Conservation (phyloP, 1,284 basidiomycete species). For the Apiotrichum siamense region DNA sequence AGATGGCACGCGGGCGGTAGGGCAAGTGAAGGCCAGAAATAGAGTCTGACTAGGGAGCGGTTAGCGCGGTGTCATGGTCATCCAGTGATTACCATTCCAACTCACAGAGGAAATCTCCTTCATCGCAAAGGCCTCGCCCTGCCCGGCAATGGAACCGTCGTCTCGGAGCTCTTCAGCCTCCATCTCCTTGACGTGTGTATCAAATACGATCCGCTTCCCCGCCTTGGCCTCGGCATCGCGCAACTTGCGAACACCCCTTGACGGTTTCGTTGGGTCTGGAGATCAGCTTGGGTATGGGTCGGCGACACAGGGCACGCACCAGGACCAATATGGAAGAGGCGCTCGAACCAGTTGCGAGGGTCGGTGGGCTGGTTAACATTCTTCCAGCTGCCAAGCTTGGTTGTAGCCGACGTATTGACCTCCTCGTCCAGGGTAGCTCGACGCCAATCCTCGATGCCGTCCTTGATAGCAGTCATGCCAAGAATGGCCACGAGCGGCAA, state of each 20-base stretch:
- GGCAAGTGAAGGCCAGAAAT: slow-evolving; percentile 6
- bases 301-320: slow-evolving; percentile 9
- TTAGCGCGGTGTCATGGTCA: slow-evolving; percentile 4
- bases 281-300: neutral
- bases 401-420: slow-evolving; percentile 43
- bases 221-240: slow-evolving; percentile 68
- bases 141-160: neutral
- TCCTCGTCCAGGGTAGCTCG: slow-evolving; percentile 79
- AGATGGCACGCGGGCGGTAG: slow-evolving; percentile 13
- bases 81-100: too few relatives aligned
- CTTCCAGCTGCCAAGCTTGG: slow-evolving; percentile 68
- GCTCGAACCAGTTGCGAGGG: slow-evolving; percentile 67
- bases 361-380: slow-evolving; percentile 85
- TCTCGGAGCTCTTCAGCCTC: slow-evolving; percentile 26
- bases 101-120: slow-evolving; percentile 30
- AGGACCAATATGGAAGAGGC: slow-evolving; percentile 53
- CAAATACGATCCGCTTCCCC: slow-evolving; percentile 60
- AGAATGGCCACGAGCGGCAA: slow-evolving; percentile 85
- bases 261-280: slow-evolving; percentile 50
- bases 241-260: slow-evolving; percentile 78
- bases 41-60: slow-evolving; percentile 9
- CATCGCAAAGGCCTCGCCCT: slow-evolving; percentile 19
- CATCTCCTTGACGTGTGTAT: slow-evolving; percentile 38
- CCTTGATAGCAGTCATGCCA: slow-evolving; percentile 84
- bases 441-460: slow-evolving; percentile 89